These are phyloP conservation scores for Ogataea polymorpha DNA, from an alignment of 805 yeast genomes.

Conservation along the genomic window DNA sequence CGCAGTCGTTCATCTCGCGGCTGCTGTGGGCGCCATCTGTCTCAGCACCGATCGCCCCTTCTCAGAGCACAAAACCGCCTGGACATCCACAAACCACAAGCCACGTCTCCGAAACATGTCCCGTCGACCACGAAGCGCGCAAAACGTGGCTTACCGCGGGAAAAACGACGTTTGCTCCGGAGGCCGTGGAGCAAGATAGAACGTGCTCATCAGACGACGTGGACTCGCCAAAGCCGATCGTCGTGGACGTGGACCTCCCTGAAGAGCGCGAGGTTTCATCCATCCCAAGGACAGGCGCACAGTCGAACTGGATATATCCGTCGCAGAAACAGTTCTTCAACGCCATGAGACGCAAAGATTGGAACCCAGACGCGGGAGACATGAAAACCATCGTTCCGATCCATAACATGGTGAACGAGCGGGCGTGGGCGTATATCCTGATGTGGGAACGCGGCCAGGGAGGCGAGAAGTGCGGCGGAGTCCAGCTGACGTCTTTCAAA, in stretches of 20 bases:
- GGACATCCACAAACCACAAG: slow-evolving; percentile 3
- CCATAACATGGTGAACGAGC: slow-evolving; percentile 89
- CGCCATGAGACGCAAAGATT: slow-evolving; percentile 88
- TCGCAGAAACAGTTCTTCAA: slow-evolving; percentile 92
- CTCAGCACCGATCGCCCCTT: background rate
- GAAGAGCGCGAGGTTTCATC: slow-evolving; percentile 75
- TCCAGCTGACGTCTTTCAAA: slow-evolving; percentile 77
- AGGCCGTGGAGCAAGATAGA: slow-evolving; percentile 37
- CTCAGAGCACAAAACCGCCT: background rate
- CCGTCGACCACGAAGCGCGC: slow-evolving; percentile 12
- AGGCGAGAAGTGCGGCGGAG: slow-evolving; percentile 74
- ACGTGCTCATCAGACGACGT: slow-evolving; percentile 46
- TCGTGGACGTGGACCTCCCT: slow-evolving; percentile 44
- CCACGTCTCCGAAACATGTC: slow-evolving; percentile 1
- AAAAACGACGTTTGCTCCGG: slow-evolving; percentile 21
- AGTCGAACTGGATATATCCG: slow-evolving; percentile 87
- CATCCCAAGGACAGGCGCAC: slow-evolving; percentile 73
- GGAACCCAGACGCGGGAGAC: slow-evolving; percentile 78
- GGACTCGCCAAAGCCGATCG: slow-evolving; percentile 32
- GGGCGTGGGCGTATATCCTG: slow-evolving; percentile 83
- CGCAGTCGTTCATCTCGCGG: slow-evolving; percentile 1
- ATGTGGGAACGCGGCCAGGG: slow-evolving; percentile 72
- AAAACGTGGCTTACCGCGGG: slow-evolving; percentile 8
- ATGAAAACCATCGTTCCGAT: slow-evolving; percentile 92
- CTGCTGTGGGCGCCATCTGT: slow-evolving; percentile 10